Evolutionary conservation across 345 rosid genomes (phyloP).

Genomic region (Syzygium aromaticum): DNA sequence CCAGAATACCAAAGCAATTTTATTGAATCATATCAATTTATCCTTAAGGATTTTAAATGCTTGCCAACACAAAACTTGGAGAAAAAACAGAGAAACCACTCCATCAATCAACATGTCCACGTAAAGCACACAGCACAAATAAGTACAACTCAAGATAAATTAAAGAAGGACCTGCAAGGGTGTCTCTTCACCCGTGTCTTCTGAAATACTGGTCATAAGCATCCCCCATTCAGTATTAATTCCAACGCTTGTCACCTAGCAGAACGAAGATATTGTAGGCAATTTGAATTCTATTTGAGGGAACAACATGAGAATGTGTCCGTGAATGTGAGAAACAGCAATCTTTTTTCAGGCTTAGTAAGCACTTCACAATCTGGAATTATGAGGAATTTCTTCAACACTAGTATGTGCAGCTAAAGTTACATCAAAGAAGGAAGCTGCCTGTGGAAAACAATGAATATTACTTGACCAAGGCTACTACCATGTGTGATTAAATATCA

Average conservation of each 20-base stretch:
- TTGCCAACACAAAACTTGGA: neutral
- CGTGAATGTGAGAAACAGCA: neutral
- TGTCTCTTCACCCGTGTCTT: slow-evolving; percentile 26
- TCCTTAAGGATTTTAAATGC: neutral
- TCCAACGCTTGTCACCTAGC: slow-evolving; percentile 30
- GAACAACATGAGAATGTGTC: neutral
- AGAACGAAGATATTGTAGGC: neutral
- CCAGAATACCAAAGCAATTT: neutral
- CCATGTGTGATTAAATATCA: neutral
- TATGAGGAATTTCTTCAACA: neutral
- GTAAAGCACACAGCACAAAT: neutral
- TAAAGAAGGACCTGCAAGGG: slow-evolving; percentile 24
- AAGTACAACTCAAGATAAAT: neutral
- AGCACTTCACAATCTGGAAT: neutral
- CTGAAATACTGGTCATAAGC: slow-evolving; percentile 28
- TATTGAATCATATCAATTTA: neutral
- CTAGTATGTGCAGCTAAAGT: neutral
- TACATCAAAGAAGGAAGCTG: neutral
- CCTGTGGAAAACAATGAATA: neutral
- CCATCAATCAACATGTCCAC: neutral
- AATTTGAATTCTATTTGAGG: neutral
- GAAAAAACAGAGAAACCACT: neutral
- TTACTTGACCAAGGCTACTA: neutral
- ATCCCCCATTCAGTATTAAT: slow-evolving; percentile 40
- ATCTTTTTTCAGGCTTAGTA: neutral